These are phyloP conservation scores for Panicum hallii DNA, from an alignment of 202 grass and related monocot genomes.

Conservation along the genomic window DNA sequence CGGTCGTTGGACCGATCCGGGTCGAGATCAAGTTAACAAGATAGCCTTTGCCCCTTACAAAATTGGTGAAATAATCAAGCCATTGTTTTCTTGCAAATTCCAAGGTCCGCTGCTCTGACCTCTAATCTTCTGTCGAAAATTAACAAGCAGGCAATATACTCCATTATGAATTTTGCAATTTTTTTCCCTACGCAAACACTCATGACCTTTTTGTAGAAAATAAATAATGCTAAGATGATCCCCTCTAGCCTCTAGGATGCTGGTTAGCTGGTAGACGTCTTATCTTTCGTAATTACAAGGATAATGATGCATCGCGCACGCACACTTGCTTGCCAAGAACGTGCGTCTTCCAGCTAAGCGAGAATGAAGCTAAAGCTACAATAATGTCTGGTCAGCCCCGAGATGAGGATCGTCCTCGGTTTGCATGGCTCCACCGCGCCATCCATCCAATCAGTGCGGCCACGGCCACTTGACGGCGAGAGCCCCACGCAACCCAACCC, in stretches of 20 bases:
- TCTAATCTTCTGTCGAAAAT: not conserved
- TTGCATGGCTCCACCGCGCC: not conserved
- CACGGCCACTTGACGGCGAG: not conserved
- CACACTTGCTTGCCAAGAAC: conserved; percentile 10
- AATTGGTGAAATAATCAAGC: not conserved
- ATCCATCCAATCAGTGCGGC: not conserved
- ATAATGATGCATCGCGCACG: not conserved
- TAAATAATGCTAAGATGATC: not conserved
- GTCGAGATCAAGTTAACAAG: too few species aligned
- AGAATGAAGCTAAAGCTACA: not conserved
- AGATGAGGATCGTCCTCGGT: conserved; percentile 1
- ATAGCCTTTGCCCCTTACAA: not conserved
- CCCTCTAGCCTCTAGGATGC: not conserved
- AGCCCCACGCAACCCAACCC: conserved; percentile 17
- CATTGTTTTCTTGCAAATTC: not conserved
- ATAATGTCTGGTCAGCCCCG: not conserved
- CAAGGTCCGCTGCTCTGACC: not conserved
- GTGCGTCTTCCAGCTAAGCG: not conserved
- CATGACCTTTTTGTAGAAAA: not conserved
- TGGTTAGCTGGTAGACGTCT: not conserved
- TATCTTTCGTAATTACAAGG: not conserved
- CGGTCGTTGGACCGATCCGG: too few species aligned
- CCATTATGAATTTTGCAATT: too few species aligned
- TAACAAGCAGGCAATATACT: not conserved
- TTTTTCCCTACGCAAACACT: too few species aligned